Evolutionary conservation across 1,139 yeast genomes (phyloP).

Genomic region (Yamadazyma mexicana): DNA sequence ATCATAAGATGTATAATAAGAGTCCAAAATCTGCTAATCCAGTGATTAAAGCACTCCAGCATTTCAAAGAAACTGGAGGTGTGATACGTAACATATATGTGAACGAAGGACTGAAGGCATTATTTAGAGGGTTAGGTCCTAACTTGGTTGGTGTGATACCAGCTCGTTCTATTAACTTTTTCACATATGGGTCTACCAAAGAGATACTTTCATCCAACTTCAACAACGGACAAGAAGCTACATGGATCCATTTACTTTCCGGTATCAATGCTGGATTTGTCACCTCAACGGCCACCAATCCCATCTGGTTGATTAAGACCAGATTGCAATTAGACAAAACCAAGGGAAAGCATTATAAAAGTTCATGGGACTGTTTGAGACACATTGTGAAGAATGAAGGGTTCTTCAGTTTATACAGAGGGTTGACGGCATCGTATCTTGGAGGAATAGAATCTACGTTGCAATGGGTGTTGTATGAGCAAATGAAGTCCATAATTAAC

Average conservation of each 20-base stretch:
- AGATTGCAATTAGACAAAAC: conserved; percentile 85
- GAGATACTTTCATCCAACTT: conserved; percentile 64
- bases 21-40: conserved; percentile 44
- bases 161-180: conserved; percentile 94
- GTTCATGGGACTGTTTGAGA: conserved; percentile 81
- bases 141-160: conserved; percentile 98
- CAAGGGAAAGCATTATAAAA: conserved; percentile 65
- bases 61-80: conserved; percentile 78
- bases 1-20: conserved; percentile 40
- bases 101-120: conserved; percentile 79
- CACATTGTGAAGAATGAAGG: conserved; percentile 80
- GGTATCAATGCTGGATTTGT: conserved; percentile 95
- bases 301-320: conserved; percentile 98
- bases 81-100: conserved; percentile 69
- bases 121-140: conserved; percentile 95
- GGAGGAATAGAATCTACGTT: conserved; percentile 93
- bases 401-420: conserved; percentile 74
- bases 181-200: conserved; percentile 92
- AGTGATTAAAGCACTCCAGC: conserved; percentile 53
- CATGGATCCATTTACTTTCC: conserved; percentile 82
- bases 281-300: conserved; percentile 97
- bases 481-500: conserved; percentile 75
- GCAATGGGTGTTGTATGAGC: conserved; percentile 97
- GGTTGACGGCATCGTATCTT: conserved; percentile 88
- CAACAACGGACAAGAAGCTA: conserved; percentile 73